Evolutionary conservation across 2,329 filamentous ascomycete genomes (phyloP), one percentile per base, ranked within the genome.

Genomic region (Claviceps sp.): DNA sequence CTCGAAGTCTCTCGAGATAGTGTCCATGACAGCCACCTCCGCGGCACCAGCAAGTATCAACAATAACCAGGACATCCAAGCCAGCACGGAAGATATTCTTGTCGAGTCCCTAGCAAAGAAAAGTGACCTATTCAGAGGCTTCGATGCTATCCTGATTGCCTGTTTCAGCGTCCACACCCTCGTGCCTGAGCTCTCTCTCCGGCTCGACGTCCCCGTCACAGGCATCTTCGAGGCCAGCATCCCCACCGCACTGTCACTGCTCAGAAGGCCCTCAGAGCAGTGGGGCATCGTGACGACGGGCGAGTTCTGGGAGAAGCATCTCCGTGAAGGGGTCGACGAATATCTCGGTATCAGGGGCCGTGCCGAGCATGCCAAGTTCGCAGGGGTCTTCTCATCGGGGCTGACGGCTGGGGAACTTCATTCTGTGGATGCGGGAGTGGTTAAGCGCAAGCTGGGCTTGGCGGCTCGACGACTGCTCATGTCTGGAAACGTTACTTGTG

Each of bases 281-380:
- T 96, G 93, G 73, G 91, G 89, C 2, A 93, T 97, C 56, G 84
- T 97, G 5, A 91, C 85, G 5, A 96, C 91, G 0, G 90, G 89
- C 0, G 79, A 79, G 52, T 86, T 85, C 57, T 96, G 90, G 91
- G 85, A 91, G 61, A 66, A 72, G 0, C 82, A 93, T 38, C 71
- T 96, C 13, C 72, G 70, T 0, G 69, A 76, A 0, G 89, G 85
- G 0, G 84, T 93, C 0, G 69, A 69, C 2, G 64, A 68, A 0
- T 83, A 87, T 56, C 66, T 95, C 0, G 86, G 84, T 0, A 63
- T 69, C 4, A 61, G 66, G 0, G 42, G 18, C 18, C 63, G 63
- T 1, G 63, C 62, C 0, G 57, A 22, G 5, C 72, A 67, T 51
- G 49, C 55, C 54, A 76, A 76, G 47, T 95, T 95, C 62, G 85